phyloP scores from a whole-genome alignment of 257 asterid genomes.

The Catharanthus roseus region DNA sequence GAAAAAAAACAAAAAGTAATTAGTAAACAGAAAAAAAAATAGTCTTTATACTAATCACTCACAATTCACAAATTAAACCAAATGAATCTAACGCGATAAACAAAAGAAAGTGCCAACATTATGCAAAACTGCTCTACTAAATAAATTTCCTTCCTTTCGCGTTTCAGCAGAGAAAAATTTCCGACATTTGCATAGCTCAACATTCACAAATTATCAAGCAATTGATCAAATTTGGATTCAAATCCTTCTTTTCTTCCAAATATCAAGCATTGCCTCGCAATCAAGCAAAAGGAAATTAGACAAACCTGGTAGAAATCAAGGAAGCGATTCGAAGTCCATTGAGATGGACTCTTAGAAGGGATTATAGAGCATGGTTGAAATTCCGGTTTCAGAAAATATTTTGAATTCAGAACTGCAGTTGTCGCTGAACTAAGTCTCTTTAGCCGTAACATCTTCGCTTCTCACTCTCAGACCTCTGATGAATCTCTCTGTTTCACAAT shows the following conservation, averaged over 20 bases:
- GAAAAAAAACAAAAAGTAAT: conserved; percentile 2
- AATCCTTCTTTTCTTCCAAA: background rate
- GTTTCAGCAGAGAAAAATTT: background rate
- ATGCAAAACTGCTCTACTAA: background rate
- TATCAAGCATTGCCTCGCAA: background rate
- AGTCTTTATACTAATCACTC: background rate
- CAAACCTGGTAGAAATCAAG: conserved; percentile 73
- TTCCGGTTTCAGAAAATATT: conserved; percentile 14
- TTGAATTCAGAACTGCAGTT: conserved; percentile 26
- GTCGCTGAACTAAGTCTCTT: conserved; percentile 39
- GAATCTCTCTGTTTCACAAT: background rate
- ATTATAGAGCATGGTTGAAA: conserved; percentile 25
- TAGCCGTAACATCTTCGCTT: conserved; percentile 49
- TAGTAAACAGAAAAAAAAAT: conserved; percentile 15
- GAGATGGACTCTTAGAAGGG: conserved; percentile 42
- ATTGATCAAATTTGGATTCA: background rate
- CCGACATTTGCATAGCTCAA: background rate
- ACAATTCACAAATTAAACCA: background rate
- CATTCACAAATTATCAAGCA: background rate
- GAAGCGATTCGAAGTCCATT: conserved; percentile 61
- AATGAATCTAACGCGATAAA: background rate
- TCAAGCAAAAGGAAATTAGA: background rate
- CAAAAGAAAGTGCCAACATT: background rate
- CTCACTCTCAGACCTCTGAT: background rate
- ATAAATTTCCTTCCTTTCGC: background rate